phyloP scores from a whole-genome alignment of 2,329 filamentous ascomycete species.

The Rhynchosporium agropyri region DNA sequence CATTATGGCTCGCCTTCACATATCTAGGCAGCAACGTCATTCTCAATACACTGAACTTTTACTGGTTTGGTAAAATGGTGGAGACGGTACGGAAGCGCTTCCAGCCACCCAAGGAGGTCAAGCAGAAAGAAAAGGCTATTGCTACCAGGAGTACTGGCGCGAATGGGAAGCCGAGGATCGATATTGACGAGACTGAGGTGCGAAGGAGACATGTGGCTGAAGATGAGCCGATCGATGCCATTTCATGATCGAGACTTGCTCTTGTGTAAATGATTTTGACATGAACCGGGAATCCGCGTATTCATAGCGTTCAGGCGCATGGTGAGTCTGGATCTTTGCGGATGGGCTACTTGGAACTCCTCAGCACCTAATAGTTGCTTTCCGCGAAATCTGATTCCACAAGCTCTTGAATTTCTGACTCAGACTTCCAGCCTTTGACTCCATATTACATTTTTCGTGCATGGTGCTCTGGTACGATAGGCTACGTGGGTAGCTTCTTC shows the following conservation, averaged over 20 bases:
- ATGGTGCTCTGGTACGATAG: too few relatives aligned
- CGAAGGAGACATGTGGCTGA: constrained; percentile 38
- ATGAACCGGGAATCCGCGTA: background rate
- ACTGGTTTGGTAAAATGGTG: constrained; percentile 90
- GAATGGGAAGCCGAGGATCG: constrained; percentile 38
- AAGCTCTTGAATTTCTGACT: too few relatives aligned
- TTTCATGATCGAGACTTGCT: constrained; percentile 23
- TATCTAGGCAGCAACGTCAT: constrained; percentile 73
- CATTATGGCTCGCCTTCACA: constrained; percentile 67
- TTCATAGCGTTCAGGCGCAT: background rate
- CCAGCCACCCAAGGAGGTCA: constrained; percentile 50
- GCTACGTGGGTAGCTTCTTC: too few relatives aligned
- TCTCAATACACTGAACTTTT: constrained; percentile 77
- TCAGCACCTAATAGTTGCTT: too few relatives aligned
- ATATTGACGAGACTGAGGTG: constrained; percentile 40
- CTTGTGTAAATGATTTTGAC: background rate
- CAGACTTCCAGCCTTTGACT: too few relatives aligned
- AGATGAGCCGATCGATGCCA: constrained; percentile 29
- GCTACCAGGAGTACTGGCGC: constrained; percentile 37
- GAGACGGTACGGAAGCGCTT: constrained; percentile 77
- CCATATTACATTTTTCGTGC: too few relatives aligned
- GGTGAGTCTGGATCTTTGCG: background rate
- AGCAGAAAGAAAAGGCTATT: constrained; percentile 40
- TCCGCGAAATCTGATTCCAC: too few relatives aligned
- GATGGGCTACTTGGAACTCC: too few relatives aligned